Percentiles rank a stretch among this genome's conserved stretches.
Evolutionary conservation across 345 rosid genomes (phyloP).

Genomic region (Populus euphratica): DNA sequence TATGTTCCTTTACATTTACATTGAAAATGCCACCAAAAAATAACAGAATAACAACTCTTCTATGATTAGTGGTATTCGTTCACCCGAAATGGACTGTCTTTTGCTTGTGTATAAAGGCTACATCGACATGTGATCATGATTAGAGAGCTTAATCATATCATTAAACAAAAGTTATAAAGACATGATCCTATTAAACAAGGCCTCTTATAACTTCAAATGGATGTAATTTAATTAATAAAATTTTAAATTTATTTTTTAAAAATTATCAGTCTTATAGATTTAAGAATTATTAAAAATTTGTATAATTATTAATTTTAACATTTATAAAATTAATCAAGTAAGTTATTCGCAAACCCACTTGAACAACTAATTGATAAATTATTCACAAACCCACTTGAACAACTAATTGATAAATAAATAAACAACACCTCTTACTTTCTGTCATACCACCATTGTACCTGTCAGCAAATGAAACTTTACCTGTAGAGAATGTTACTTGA

Average conservation of each 20-base stretch:
- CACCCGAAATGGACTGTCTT: neutral
- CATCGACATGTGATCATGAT: constrained; percentile 12
- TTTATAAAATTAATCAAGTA: rapidly evolving
- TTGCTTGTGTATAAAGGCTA: constrained; percentile 3
- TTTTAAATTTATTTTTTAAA: too few relatives aligned
- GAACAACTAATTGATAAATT: too few relatives aligned
- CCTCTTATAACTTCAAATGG: too few relatives aligned
- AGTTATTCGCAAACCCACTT: rapidly evolving
- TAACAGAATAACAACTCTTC: neutral
- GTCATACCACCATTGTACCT: neutral
- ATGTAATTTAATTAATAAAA: too few relatives aligned
- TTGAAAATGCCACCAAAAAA: neutral
- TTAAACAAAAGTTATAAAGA: neutral
- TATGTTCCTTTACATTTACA: too few relatives aligned
- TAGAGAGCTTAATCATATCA: neutral
- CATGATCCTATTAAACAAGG: neutral
- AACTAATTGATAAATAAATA: too few relatives aligned
- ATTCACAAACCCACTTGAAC: rapidly evolving
- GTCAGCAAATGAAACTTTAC: neutral
- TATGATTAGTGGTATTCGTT: neutral
- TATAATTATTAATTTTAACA: too few relatives aligned
- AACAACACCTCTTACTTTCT: neutral
- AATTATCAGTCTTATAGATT: too few relatives aligned
- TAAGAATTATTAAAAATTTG: too few relatives aligned
- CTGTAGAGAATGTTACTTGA: neutral